Conservation (phyloP, 2,329 filamentous ascomycete genomes). For the Sarocladiaceae sp. region DNA sequence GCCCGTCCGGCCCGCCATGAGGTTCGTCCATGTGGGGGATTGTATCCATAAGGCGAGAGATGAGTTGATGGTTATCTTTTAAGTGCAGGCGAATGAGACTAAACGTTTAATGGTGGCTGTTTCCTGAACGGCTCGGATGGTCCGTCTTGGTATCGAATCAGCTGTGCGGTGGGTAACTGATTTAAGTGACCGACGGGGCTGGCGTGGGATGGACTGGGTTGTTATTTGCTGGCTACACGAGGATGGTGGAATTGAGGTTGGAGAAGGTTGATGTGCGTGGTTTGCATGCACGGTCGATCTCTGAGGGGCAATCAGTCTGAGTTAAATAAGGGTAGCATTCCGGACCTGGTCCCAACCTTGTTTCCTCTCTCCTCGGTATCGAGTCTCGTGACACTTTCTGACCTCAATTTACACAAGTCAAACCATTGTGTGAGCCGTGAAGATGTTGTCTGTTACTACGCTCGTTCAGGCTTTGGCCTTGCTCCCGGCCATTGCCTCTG, state of each 20-base stretch:
- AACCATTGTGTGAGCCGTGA: not conserved
- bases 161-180: too few species aligned
- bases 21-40: not conserved
- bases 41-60: too few species aligned
- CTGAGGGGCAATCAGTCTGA: not conserved
- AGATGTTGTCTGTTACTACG: not conserved
- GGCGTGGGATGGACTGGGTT: not conserved
- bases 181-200: conserved; percentile 1
- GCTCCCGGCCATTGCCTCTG: conserved; percentile 12
- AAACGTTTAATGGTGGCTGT: too few species aligned
- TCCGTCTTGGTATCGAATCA: too few species aligned
- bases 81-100: too few species aligned
- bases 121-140: not conserved
- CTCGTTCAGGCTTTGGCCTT: conserved; percentile 12
- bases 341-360: not conserved
- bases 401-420: not conserved
- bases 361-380: not conserved
- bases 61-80: not conserved
- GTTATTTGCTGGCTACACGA: not conserved
- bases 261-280: not conserved
- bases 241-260: not conserved
- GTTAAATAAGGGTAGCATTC: conserved; percentile 5
- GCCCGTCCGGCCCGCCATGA: not conserved
- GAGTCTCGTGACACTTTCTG: conserved; percentile 6
- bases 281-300: not conserved